Percentiles rank a stretch among this genome's conserved stretches.
These are phyloP conservation scores for Ploettnerulaceae sp. DNA, from an alignment of 2,329 filamentous ascomycete genomes.

Conservation along the genomic window DNA sequence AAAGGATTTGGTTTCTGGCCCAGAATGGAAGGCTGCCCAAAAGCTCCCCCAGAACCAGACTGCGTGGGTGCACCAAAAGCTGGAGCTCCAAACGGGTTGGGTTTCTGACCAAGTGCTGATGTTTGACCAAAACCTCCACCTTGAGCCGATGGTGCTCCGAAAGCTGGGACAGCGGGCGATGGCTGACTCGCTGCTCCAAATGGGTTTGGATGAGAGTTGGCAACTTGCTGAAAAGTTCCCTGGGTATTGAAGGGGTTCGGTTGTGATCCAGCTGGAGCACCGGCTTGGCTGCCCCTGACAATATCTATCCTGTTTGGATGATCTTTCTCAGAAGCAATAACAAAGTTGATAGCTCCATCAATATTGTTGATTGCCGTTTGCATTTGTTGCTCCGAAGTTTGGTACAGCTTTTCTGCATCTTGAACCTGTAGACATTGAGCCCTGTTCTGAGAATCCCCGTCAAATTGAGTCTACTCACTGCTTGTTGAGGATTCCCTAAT, in stretches of 20 bases:
- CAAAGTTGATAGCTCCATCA: constrained; percentile 66
- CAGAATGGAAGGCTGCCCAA: constrained; percentile 9
- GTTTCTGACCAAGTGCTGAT: constrained; percentile 13
- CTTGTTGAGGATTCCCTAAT: constrained; percentile 53
- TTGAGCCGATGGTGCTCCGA: constrained; percentile 11
- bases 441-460: background rate
- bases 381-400: constrained; percentile 65
- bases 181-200: constrained; percentile 17
- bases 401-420: constrained; percentile 56
- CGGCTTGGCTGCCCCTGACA: constrained; percentile 42
- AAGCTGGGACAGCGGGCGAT: constrained; percentile 29
- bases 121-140: constrained; percentile 9
- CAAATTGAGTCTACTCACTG: constrained; percentile 24
- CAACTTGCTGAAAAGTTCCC: constrained; percentile 15
- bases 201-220: constrained; percentile 5
- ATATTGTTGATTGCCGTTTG: constrained; percentile 64
- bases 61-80: constrained; percentile 22
- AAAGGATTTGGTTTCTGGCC: constrained; percentile 28
- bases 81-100: constrained; percentile 41
- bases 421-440: constrained; percentile 43
- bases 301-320: constrained; percentile 73
- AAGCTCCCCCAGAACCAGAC: constrained; percentile 31
- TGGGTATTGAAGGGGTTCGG: constrained; percentile 22
- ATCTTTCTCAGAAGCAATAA: constrained; percentile 59
- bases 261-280: constrained; percentile 37